A percentile compares a stretch with the other conserved stretches of the same genome.
These are phyloP conservation scores for Magnusiomyces sp. DNA, from an alignment of 1,139 yeast genomes.

Conservation along the genomic window DNA sequence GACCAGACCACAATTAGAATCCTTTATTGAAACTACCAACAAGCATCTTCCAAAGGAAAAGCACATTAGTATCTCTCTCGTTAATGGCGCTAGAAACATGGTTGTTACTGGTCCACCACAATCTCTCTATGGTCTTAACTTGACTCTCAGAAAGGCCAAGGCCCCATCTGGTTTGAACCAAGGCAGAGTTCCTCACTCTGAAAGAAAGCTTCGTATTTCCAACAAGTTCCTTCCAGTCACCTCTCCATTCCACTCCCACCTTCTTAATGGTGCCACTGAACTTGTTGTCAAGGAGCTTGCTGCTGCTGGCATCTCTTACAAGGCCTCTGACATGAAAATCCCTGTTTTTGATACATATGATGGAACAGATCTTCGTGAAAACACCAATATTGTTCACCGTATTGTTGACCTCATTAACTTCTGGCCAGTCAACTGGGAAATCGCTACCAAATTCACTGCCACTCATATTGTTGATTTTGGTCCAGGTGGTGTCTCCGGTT, in stretches of 20 bases:
- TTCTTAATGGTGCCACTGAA: constrained; percentile 64
- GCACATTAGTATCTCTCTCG: constrained; percentile 81
- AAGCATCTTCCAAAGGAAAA: constrained; percentile 86
- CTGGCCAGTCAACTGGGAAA: constrained; percentile 92
- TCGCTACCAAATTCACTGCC: constrained; percentile 67
- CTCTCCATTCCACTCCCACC: constrained; percentile 93
- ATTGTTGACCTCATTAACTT: constrained; percentile 75
- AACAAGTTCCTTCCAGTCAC: constrained; percentile 92
- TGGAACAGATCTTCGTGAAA: constrained; percentile 67
- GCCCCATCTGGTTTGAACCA: constrained; percentile 94
- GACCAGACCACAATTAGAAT: constrained; percentile 68
- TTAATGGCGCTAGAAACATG: constrained; percentile 92
- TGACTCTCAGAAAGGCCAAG: constrained; percentile 85
- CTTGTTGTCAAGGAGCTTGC: constrained; percentile 58
- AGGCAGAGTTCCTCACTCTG: constrained; percentile 84
- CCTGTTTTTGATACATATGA: constrained; percentile 89
- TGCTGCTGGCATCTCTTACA: constrained; percentile 49
- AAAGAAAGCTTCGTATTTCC: constrained; percentile 87
- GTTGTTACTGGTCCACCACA: constrained; percentile 98
- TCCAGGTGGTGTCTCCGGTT: constrained; percentile 99
- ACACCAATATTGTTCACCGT: constrained; percentile 45
- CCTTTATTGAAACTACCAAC: constrained; percentile 76
- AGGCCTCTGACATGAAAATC: constrained; percentile 50
- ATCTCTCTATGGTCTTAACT: constrained; percentile 92
- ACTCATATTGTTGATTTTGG: constrained; percentile 95